Conservation (phyloP, 2,329 filamentous ascomycete species). For the Aspergillus fumigatus region DNA sequence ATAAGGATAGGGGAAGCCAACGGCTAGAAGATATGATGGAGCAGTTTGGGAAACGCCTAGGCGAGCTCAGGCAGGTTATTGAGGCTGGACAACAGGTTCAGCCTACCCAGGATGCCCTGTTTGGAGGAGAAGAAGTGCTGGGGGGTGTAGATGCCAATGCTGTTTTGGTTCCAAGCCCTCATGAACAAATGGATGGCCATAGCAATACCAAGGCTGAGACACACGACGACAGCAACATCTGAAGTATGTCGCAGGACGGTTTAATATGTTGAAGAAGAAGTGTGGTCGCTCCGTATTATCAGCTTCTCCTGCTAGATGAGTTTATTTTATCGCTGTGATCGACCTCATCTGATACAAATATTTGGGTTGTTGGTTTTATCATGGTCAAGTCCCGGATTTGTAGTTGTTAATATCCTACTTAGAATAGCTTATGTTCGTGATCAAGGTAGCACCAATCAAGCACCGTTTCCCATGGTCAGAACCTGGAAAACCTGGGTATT, state of each 20-base stretch:
- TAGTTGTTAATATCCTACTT: background rate
- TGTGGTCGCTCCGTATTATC: too few relatives aligned
- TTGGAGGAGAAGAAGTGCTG: background rate
- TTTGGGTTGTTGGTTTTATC: background rate
- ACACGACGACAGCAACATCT: background rate
- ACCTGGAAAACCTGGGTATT: background rate
- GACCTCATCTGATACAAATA: background rate
- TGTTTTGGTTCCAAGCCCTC: background rate
- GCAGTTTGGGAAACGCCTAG: constrained; percentile 42
- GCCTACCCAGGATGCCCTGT: background rate
- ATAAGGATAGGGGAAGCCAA: constrained; percentile 21
- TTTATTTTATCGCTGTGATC: background rate
- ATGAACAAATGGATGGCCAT: background rate
- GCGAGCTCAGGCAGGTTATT: constrained; percentile 40
- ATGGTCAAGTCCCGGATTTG: background rate
- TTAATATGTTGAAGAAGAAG: background rate
- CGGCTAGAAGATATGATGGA: constrained; percentile 45
- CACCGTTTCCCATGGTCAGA: background rate
- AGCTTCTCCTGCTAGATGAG: background rate
- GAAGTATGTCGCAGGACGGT: background rate
- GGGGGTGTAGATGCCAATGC: background rate
- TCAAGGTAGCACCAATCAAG: background rate
- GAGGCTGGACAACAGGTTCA: constrained; percentile 25
- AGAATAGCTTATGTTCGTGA: background rate
- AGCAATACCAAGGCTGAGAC: background rate